Evolutionary conservation across 768 basidiomycete genomes (phyloP).

Genomic region (Leucosporidium yakuticum): DNA sequence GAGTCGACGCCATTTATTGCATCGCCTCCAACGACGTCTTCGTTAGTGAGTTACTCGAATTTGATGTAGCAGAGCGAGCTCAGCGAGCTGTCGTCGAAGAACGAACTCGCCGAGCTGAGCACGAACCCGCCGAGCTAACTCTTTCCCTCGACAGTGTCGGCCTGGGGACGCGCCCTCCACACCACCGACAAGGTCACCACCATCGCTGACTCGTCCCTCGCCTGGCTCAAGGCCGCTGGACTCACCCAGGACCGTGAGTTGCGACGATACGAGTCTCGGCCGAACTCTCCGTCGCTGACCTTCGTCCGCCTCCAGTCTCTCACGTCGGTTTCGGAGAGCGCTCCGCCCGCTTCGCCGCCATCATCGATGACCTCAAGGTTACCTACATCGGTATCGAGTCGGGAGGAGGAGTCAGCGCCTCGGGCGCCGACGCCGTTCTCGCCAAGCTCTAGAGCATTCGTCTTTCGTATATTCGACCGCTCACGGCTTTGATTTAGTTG

Average conservation of each 20-base stretch:
- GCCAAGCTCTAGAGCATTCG: constrained; percentile 37
- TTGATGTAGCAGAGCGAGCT: background rate
- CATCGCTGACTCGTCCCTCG: constrained; percentile 54
- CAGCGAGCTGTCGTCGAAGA: too few relatives aligned
- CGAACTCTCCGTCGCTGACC: too few relatives aligned
- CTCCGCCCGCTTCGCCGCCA: constrained; percentile 48
- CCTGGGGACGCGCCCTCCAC: constrained; percentile 38
- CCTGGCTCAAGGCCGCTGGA: constrained; percentile 48
- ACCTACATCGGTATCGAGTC: constrained; percentile 49
- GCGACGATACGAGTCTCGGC: background rate
- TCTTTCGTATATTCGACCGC: too few relatives aligned
- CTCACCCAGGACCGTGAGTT: constrained; percentile 27
- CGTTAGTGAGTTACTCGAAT: too few relatives aligned
- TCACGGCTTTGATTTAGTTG: too few relatives aligned
- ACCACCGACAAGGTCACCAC: constrained; percentile 49
- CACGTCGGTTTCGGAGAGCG: constrained; percentile 57
- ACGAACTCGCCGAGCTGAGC: background rate
- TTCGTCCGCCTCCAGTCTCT: constrained; percentile 37
- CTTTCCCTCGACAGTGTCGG: constrained; percentile 37
- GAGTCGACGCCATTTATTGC: constrained; percentile 26
- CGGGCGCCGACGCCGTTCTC: constrained; percentile 57
- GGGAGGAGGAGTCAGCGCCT: constrained; percentile 52
- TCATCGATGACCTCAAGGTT: constrained; percentile 39
- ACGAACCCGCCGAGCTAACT: background rate
- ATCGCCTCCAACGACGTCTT: constrained; percentile 27